phyloP scores from a whole-genome alignment of 768 basidiomycete species.

The Kwoniella shandongensis region DNA sequence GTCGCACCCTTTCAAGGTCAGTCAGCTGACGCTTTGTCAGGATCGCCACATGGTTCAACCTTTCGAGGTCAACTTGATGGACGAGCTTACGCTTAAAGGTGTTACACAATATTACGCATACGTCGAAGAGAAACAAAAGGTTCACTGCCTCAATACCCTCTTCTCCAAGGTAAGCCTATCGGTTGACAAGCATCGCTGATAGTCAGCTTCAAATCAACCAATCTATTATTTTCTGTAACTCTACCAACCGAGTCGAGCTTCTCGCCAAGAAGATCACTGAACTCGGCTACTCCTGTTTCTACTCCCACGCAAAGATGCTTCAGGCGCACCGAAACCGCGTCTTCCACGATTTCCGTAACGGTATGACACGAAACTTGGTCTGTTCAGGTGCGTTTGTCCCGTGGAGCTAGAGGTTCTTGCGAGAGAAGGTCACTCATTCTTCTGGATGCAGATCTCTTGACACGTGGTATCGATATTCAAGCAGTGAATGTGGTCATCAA shows the following conservation, averaged over 20 bases:
- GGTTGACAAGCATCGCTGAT: background rate
- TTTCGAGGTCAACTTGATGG: constrained; percentile 99
- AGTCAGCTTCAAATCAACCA: constrained; percentile 98
- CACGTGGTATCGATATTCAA: constrained; percentile 98
- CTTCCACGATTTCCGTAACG: constrained; percentile 99
- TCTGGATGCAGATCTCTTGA: constrained; percentile 73
- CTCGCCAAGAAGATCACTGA: constrained; percentile 99
- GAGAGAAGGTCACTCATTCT: background rate
- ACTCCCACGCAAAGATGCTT: constrained; percentile 99
- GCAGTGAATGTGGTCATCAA: constrained; percentile 99
- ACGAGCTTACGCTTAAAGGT: constrained; percentile 95
- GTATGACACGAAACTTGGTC: constrained; percentile 96
- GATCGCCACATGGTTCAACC: constrained; percentile 79
- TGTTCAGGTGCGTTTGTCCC: constrained; percentile 62
- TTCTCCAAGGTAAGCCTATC: constrained; percentile 79
- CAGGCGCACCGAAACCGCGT: constrained; percentile 98
- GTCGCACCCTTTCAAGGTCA: background rate
- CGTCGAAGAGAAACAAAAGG: constrained; percentile 98
- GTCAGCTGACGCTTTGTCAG: constrained; percentile 21
- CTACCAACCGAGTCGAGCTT: constrained; percentile 98
- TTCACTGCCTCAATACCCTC: constrained; percentile 98
- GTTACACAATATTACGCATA: constrained; percentile 99
- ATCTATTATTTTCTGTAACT: constrained; percentile 99
- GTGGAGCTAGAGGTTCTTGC: no score
- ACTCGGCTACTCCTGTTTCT: constrained; percentile 99